These are phyloP conservation scores for Sugiyamaella americana DNA, from an alignment of 805 yeast genomes.

Conservation along the genomic window DNA sequence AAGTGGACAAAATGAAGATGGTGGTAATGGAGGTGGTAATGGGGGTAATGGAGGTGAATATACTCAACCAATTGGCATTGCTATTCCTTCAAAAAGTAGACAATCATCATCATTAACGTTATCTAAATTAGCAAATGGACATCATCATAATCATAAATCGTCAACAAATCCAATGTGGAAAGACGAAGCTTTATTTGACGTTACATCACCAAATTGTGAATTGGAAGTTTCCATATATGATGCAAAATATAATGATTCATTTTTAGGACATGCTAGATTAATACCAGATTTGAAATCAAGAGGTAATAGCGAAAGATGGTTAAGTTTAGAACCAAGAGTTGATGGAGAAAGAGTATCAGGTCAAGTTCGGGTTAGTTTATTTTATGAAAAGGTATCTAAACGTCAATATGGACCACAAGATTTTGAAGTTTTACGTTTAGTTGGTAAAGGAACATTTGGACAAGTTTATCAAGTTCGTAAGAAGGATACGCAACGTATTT, in stretches of 20 bases:
- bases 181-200: conserved; percentile 90
- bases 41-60: conserved; percentile 18
- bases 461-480: conserved; percentile 95
- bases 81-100: conserved; percentile 30
- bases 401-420: conserved; percentile 82
- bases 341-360: conserved; percentile 75
- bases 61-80: conserved; percentile 28
- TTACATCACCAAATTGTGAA: conserved; percentile 65
- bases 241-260: conserved; percentile 70
- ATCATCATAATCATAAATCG: conserved; percentile 8
- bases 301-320: conserved; percentile 56
- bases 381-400: conserved; percentile 61
- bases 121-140: conserved; percentile 10
- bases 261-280: conserved; percentile 77
- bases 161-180: conserved; percentile 74
- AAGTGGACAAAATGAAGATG: conserved; percentile 27
- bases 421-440: conserved; percentile 80
- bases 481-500: conserved; percentile 80
- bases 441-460: conserved; percentile 97
- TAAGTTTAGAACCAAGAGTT: conserved; percentile 62
- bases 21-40: conserved; percentile 23
- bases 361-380: conserved; percentile 67
- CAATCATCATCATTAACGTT: conserved; percentile 20
- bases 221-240: conserved; percentile 90
- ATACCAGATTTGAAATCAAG: conserved; percentile 46